Evolutionary conservation across 75 land plant genomes (phyloP).

Genomic region (Isoetes taiwanensis): DNA sequence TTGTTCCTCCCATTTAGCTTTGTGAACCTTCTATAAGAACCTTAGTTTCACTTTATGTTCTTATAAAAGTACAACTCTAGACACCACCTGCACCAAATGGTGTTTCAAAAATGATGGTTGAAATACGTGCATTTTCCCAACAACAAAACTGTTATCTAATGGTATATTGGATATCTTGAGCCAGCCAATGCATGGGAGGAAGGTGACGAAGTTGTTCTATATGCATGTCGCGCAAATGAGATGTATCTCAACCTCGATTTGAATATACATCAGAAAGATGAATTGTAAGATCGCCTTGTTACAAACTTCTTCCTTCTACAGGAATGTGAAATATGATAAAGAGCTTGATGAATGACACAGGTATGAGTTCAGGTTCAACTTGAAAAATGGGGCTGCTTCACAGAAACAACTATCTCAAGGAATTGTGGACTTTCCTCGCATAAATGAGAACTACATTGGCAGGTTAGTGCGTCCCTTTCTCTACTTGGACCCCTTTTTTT

Average conservation of each 20-base stretch:
- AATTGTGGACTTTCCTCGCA: slow-evolving; percentile 73
- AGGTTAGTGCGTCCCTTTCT: too few relatives aligned
- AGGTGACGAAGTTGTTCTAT: slow-evolving; percentile 76
- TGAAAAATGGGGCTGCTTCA: slow-evolving; percentile 70
- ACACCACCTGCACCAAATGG: too few relatives aligned
- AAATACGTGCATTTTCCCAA: background rate
- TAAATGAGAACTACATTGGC: slow-evolving; percentile 81
- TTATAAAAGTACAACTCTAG: too few relatives aligned
- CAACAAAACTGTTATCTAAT: background rate
- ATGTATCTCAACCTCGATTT: slow-evolving; percentile 29
- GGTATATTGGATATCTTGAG: background rate
- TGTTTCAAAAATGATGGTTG: background rate
- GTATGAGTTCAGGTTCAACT: slow-evolving; percentile 84
- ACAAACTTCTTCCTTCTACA: background rate
- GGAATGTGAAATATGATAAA: background rate
- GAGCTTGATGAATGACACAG: slow-evolving; percentile 18
- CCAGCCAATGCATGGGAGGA: slow-evolving; percentile 99
- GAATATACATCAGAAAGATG: background rate
- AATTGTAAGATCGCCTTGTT: background rate
- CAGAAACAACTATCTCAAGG: slow-evolving; percentile 57
- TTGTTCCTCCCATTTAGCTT: too few relatives aligned
- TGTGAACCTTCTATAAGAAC: too few relatives aligned
- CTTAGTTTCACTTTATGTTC: too few relatives aligned
- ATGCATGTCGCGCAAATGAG: slow-evolving; percentile 65
- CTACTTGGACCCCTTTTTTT: too few relatives aligned